Percentiles rank a stretch among this genome's conserved stretches.
Evolutionary conservation across 2,329 filamentous ascomycete genomes (phyloP).

Genomic region (Stagonosporopsis chrysanthemi): DNA sequence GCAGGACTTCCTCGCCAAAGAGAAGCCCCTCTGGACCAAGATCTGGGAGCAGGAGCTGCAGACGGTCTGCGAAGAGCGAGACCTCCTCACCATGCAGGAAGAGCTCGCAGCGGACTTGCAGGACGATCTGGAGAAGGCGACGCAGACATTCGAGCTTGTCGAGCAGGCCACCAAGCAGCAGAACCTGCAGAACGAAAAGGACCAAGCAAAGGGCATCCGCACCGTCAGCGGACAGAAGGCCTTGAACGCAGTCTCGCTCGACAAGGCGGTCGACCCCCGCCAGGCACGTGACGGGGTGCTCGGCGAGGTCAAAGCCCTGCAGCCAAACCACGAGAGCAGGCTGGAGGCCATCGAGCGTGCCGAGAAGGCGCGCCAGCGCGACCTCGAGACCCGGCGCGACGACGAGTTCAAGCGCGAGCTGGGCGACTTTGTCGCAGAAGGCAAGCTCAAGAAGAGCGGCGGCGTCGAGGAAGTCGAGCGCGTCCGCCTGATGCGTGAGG

Average conservation of each 20-base stretch:
- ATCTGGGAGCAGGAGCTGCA: constrained; percentile 99
- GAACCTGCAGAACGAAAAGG: constrained; percentile 74
- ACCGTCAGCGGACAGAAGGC: constrained; percentile 58
- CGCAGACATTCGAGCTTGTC: constrained; percentile 90
- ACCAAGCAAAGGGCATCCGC: constrained; percentile 53
- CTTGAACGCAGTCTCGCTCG: constrained; percentile 48
- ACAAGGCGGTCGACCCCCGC: constrained; percentile 70
- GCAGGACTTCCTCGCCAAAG: constrained; percentile 87
- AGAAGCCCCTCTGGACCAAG: constrained; percentile 98
- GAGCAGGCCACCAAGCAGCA: constrained; percentile 99
- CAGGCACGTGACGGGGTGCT: constrained; percentile 91
- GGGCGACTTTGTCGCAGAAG: constrained; percentile 82
- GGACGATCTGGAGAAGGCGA: constrained; percentile 93
- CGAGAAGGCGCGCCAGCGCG: constrained; percentile 87
- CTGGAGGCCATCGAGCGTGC: constrained; percentile 97
- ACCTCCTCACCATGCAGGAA: constrained; percentile 95
- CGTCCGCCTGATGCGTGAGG: constrained; percentile 82
- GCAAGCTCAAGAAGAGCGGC: constrained; percentile 93
- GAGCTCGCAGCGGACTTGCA: constrained; percentile 90
- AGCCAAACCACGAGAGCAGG: constrained; percentile 91
- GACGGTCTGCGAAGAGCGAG: constrained; percentile 92
- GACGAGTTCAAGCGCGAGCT: constrained; percentile 89
- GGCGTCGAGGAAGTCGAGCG: constrained; percentile 94
- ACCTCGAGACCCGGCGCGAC: constrained; percentile 76
- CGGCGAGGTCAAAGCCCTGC: constrained; percentile 89